Evolutionary conservation across 495 filamentous ascomycete genomes (phyloP).

Genomic region (Penicillium salamii): DNA sequence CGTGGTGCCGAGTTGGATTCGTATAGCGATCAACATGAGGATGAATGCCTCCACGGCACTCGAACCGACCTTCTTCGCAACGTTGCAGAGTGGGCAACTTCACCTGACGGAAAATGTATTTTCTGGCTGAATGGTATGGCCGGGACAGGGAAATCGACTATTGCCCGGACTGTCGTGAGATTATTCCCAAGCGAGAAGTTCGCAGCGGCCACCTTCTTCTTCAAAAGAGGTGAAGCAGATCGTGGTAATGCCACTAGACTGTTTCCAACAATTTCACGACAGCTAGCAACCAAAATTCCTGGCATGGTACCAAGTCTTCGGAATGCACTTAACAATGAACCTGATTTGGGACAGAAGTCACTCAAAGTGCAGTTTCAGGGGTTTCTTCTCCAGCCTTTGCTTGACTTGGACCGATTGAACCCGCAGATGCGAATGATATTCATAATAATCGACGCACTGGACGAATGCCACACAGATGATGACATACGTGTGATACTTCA

Average conservation of each 20-base stretch:
- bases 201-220: slow-evolving; percentile 37
- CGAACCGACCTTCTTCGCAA: neutral
- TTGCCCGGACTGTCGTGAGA: slow-evolving; percentile 23
- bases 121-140: slow-evolving; percentile 42
- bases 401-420: neutral
- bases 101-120: slow-evolving; percentile 15
- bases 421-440: slow-evolving; percentile 1
- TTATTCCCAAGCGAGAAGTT: neutral
- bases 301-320: slow-evolving; percentile 23
- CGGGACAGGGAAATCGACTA: slow-evolving; percentile 41
- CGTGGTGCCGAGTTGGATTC: too few relatives aligned
- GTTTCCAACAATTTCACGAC: slow-evolving; percentile 41
- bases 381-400: slow-evolving; percentile 41
- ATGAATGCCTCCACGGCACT: neutral
- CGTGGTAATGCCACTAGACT: slow-evolving; percentile 32
- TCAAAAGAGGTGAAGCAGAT: slow-evolving; percentile 24
- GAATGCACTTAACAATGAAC: slow-evolving; percentile 29
- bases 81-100: neutral
- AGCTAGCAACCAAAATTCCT: slow-evolving; percentile 30
- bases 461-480: slow-evolving; percentile 43
- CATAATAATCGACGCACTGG: slow-evolving; percentile 51
- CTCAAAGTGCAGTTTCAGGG: slow-evolving; percentile 46
- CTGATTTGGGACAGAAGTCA: slow-evolving; percentile 29
- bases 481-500: slow-evolving; percentile 35
- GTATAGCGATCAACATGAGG: neutral